Conservation (phyloP, 2,329 filamentous ascomycete species). For the Volutella citrinella region DNA sequence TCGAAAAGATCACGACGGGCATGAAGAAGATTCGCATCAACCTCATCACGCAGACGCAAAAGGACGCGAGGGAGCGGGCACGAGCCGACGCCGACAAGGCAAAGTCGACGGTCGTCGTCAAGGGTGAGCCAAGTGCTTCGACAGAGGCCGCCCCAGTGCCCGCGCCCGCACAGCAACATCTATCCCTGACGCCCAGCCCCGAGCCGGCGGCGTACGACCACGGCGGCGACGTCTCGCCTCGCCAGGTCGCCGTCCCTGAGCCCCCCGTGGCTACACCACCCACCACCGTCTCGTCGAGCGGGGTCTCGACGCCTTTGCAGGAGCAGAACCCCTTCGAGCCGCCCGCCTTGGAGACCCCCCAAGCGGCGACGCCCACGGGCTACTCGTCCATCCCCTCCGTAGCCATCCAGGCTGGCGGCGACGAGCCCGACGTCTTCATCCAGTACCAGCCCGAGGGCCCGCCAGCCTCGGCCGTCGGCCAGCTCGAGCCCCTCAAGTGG, state of each 20-base stretch:
- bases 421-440: constrained; percentile 43
- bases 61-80: constrained; percentile 48
- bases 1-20: constrained; percentile 54
- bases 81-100: constrained; percentile 21
- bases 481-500: constrained; percentile 46
- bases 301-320: constrained; percentile 22
- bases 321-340: constrained; percentile 19
- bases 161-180: constrained; percentile 1
- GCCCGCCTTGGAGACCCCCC: constrained; percentile 19
- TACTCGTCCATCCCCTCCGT: constrained; percentile 29
- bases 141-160: neutral
- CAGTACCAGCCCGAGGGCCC: constrained; percentile 56
- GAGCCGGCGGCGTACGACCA: neutral
- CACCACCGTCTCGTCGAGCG: constrained; percentile 22
- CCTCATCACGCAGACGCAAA: constrained; percentile 56
- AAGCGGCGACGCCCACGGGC: constrained; percentile 23
- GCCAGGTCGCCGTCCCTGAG: constrained; percentile 9
- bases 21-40: constrained; percentile 65
- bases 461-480: constrained; percentile 33
- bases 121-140: neutral
- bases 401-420: constrained; percentile 21
- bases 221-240: constrained; percentile 11
- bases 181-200: constrained; percentile 1
- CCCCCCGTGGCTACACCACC: constrained; percentile 17
- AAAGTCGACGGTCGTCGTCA: neutral